Conservation (phyloP, 1,139 yeast species). For the Suhomyces choctaworum region DNA sequence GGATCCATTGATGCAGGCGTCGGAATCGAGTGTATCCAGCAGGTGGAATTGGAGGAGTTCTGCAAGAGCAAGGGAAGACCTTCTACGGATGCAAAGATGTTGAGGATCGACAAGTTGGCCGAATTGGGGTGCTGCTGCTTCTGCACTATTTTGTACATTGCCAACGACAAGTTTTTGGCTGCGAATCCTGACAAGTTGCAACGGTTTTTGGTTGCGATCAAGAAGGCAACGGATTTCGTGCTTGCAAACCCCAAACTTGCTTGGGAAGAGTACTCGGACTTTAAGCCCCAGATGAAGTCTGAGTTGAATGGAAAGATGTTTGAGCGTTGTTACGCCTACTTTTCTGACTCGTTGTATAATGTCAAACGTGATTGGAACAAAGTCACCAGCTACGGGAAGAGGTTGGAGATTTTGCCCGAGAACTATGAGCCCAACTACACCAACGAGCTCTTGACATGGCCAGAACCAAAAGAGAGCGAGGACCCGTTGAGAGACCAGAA, state of each 20-base stretch:
- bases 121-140: conserved; percentile 62
- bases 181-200: conserved; percentile 50
- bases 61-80: conserved; percentile 46
- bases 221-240: conserved; percentile 51
- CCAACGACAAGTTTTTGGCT: conserved; percentile 52
- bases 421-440: conserved; percentile 53
- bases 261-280: conserved; percentile 47
- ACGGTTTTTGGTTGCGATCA: conserved; percentile 48
- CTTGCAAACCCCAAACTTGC: conserved; percentile 45
- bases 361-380: conserved; percentile 59
- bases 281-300: conserved; percentile 50
- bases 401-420: conserved; percentile 52
- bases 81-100: conserved; percentile 51
- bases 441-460: conserved; percentile 52
- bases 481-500: conserved; percentile 51
- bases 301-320: conserved; percentile 47
- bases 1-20: conserved; percentile 59
- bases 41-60: conserved; percentile 57
- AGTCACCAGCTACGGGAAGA: conserved; percentile 56
- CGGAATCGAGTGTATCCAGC: conserved; percentile 61
- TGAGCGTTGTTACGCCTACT: conserved; percentile 56
- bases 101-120: conserved; percentile 57
- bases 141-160: conserved; percentile 57
- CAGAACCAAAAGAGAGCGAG: conserved; percentile 46
- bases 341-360: conserved; percentile 52